Evolutionary conservation across 208 protist species (phyloP), one percentile per base, ranked within the genome.

Genomic region (Acanthamoeba lenticulata): DNA sequence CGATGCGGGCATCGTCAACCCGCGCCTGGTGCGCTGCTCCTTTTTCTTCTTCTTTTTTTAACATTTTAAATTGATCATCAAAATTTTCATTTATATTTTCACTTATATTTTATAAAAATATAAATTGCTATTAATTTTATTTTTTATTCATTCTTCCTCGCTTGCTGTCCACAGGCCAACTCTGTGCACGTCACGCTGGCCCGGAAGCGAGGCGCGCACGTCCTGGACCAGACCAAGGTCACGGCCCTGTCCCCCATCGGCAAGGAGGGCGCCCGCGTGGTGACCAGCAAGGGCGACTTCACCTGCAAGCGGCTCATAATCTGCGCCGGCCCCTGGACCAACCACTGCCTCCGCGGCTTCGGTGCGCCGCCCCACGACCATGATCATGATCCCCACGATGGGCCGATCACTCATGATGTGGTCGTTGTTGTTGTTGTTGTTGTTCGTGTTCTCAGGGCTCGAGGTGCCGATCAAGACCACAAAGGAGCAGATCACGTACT

Each of bases 401-500:
- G n/a, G n/a, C n/a, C n/a, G n/a, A n/a, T n/a, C n/a, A n/a, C n/a
- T n/a, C n/a, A n/a, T n/a, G n/a, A n/a, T n/a, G n/a, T n/a, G n/a
- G n/a, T n/a, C n/a, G n/a, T n/a, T n/a, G n/a, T n/a, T n/a, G n/a
- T n/a, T n/a, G n/a, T n/a, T n/a, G n/a, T n/a, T n/a, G n/a, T n/a
- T n/a, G n/a, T 52, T 52, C 45, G 45, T 52, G 45, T 52, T 5
- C 45, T 32, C 34, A 92, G 86, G 55, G 2, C 34, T 93, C 32
- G 40, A 83, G 44, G 32, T 93, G 29, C 65, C 65, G 36, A 77
- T 83, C 65, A 93, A 77, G 42, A 55, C 45, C 29, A 93, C 90
- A 13, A 83, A 93, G n/a, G 57, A 83, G 90, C 90, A 93, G 67
- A 29, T 93, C 17, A 93, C 90, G 44, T 93, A 93, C 65, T 93